Base-by-base conservation (phyloP, 148 eudicot genomes). In the Amaranthus cruentus region DNA sequence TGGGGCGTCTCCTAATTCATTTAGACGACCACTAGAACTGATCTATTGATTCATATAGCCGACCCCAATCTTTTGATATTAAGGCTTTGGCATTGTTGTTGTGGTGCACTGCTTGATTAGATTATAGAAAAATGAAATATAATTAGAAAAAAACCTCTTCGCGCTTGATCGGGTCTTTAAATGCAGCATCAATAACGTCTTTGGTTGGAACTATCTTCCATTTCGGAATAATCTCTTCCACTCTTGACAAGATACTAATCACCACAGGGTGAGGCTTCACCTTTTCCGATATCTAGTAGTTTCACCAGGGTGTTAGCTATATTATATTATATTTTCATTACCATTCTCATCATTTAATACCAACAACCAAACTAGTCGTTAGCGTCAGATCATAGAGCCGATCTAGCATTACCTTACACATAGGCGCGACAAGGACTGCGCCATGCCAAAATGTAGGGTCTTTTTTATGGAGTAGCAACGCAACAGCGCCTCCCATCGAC, bases 401-500 rank as follows among this genome's bases (percentile, higher is more conserved):
- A 52, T 71, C 7, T 50, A 60, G 62, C 74, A 69, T 21, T 86
- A 96, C 99, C 99, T 96, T 96, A 81, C 99, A 96, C 99, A 96
- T 96, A 55, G 99, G 99, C 3, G 99, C 99, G 53, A 92, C 97
- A 52, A 96, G 90, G 80, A 96, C 89, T 49, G 97, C 96, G 4
- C 99, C 99, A 57, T 96, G 94, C 90, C 92, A 96, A 79, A 90
- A 90, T 52, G 69, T 56, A 5, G 92, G 92, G 72, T 90, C 92
- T 70, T 86, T 92, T 76, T 90, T 96, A 82, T 92, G 99, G 55
- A 84, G 81, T 50, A 92, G 82, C 73, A 96, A 84, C 6, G 97
- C 84, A 48, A 96, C 97, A 8, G 99, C 99, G 21, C 99, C 99
- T 76, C 99, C 99, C 99, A 96, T 96, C 21, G 99, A 96, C 78